Evolutionary conservation across 108 stramenopile genomes (phyloP).

Genomic region (Conticribra weissflogii): DNA sequence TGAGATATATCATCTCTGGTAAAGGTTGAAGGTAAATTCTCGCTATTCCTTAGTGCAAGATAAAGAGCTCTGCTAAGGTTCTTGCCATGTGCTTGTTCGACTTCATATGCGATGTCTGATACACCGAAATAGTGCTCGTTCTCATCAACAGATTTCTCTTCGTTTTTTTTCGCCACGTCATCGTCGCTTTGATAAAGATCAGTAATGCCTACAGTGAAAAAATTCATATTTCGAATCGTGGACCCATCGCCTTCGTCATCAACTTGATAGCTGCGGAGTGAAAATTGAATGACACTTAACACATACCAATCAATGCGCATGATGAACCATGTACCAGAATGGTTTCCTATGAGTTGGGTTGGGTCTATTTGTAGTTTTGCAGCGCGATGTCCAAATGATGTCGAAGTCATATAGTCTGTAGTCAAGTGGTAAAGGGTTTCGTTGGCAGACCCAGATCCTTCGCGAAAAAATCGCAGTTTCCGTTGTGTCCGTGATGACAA

Average conservation of each 20-base stretch:
- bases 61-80: constrained; percentile 66
- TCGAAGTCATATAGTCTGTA: constrained; percentile 52
- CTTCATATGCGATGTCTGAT: constrained; percentile 51
- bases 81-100: constrained; percentile 54
- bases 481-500: constrained; percentile 57
- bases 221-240: constrained; percentile 51
- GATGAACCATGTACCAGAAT: constrained; percentile 68
- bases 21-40: constrained; percentile 7
- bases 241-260: constrained; percentile 22
- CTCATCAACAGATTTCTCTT: constrained; percentile 43
- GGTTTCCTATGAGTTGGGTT: constrained; percentile 32
- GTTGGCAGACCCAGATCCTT: constrained; percentile 48
- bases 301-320: constrained; percentile 66
- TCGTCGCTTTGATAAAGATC: constrained; percentile 74
- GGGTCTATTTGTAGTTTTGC: constrained; percentile 52
- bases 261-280: constrained; percentile 21
- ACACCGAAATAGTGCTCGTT: constrained; percentile 63
- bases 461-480: constrained; percentile 67
- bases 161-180: constrained; percentile 52
- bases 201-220: constrained; percentile 71
- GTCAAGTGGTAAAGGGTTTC: constrained; percentile 49
- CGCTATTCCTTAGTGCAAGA: constrained; percentile 50
- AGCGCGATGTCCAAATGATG: constrained; percentile 43
- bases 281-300: constrained; percentile 61
- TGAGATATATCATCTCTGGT: constrained; percentile 26